A percentile compares a stretch with the other conserved stretches of the same genome.
Conservation (phyloP, 352 stramenopile species). For the Pythium brassicae region DNA sequence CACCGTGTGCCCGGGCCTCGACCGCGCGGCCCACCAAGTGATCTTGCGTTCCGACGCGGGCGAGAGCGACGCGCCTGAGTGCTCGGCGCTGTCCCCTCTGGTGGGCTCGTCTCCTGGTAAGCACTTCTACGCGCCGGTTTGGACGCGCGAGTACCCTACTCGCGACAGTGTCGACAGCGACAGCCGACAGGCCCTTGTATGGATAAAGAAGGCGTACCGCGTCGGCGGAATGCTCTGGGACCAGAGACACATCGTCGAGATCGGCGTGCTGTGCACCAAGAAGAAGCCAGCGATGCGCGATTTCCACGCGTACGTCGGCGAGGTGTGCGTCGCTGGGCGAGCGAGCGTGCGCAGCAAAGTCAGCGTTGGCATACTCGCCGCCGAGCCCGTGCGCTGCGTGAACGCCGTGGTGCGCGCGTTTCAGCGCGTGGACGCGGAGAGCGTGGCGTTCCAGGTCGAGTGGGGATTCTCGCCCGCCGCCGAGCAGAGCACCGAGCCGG, state of each 20-base stretch:
- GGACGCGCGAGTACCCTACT: slow-evolving; percentile 2
- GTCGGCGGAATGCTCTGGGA: slow-evolving; percentile 36
- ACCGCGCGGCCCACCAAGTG: slow-evolving; percentile 33
- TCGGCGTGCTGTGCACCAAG: slow-evolving; percentile 32
- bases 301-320: slow-evolving; percentile 28
- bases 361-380: slow-evolving; percentile 1
- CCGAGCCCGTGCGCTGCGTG: slow-evolving; percentile 10
- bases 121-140: slow-evolving; percentile 33
- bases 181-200: slow-evolving; percentile 3
- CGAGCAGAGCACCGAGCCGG: not conserved
- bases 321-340: slow-evolving; percentile 26
- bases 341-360: slow-evolving; percentile 15
- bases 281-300: slow-evolving; percentile 9
- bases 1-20: slow-evolving; percentile 33
- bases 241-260: slow-evolving; percentile 39
- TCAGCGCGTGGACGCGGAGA: slow-evolving; percentile 10
- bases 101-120: slow-evolving; percentile 22
- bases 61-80: slow-evolving; percentile 9
- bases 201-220: slow-evolving; percentile 37
- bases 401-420: slow-evolving; percentile 19
- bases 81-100: slow-evolving; percentile 18
- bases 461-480: slow-evolving; percentile 18
- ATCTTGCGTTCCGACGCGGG: slow-evolving; percentile 27
- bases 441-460: slow-evolving; percentile 25
- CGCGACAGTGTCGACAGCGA: not conserved